A percentile compares a stretch with the other conserved stretches of the same genome.
These are phyloP conservation scores for Hypoxylon sp. DNA, from an alignment of 2,329 filamentous ascomycete genomes.

Conservation along the genomic window DNA sequence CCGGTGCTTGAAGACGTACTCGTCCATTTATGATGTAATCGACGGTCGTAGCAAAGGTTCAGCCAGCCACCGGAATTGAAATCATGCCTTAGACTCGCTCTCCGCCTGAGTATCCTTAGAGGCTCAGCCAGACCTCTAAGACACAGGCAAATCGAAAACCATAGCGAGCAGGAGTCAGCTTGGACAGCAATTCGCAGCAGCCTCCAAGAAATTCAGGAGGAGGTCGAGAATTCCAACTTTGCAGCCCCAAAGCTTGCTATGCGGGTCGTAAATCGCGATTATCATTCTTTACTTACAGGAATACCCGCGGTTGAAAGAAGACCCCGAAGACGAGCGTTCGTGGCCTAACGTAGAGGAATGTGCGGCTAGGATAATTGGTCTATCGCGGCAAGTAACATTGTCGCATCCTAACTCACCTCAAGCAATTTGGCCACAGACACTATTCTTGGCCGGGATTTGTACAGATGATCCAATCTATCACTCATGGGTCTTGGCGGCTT, in stretches of 20 bases:
- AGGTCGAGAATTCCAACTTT: slow-evolving; percentile 5
- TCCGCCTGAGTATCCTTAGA: slow-evolving; percentile 6
- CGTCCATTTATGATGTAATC: slow-evolving; percentile 7
- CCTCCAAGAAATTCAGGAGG: background rate
- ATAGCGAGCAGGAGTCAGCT: slow-evolving; percentile 3
- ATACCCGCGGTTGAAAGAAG: background rate
- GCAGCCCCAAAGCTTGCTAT: slow-evolving; percentile 9
- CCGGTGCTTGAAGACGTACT: slow-evolving; percentile 12
- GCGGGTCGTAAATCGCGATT: slow-evolving; percentile 4
- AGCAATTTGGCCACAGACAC: slow-evolving; percentile 13
- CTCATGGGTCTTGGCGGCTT: slow-evolving; percentile 10
- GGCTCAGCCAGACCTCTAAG: slow-evolving; percentile 8
- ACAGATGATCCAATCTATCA: slow-evolving; percentile 14
- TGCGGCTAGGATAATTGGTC: slow-evolving; percentile 13
- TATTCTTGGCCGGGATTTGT: slow-evolving; percentile 3
- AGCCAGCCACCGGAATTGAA: slow-evolving; percentile 6
- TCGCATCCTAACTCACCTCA: slow-evolving; percentile 11
- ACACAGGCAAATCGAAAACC: slow-evolving; percentile 1
- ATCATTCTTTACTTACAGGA: slow-evolving; percentile 3
- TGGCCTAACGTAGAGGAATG: slow-evolving; percentile 9
- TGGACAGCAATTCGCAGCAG: background rate
- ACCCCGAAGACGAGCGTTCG: background rate
- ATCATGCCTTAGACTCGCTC: slow-evolving; percentile 8
- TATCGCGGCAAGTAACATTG: slow-evolving; percentile 8
- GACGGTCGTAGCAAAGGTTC: slow-evolving; percentile 5